Evolutionary conservation across 2,329 filamentous ascomycete genomes (phyloP), one percentile per base, ranked within the genome.

Genomic region (Coleophoma eucalyptorum): DNA sequence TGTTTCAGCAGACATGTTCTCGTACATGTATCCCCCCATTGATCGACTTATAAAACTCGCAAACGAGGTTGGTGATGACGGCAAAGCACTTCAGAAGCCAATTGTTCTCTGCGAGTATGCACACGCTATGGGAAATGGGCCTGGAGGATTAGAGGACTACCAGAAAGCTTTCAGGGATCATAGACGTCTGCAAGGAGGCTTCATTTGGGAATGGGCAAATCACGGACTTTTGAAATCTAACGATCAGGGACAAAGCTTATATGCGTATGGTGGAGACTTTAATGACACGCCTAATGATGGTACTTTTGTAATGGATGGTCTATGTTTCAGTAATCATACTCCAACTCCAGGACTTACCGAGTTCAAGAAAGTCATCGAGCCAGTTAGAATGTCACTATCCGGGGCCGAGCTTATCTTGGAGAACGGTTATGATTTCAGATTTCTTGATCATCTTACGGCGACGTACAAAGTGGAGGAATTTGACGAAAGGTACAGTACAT

Each of bases 71-170:
- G 74, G 72, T 1, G 71, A 75, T 35, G 63, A 63, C 1, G 66
- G 74, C 53, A 69, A 75, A 6, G 18, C 49, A 6, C 59, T 54
- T 43, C 45, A 58, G 3, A 81, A 87, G 66, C 83, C 83, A 0
- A 67, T 87, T 1, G 69, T 87, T 1, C 72, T 81, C 3, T 81
- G 77, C 59, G 79, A 83, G 55, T 81, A 79, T 53, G 76, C 66
- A 0, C 78, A 81, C 59, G 84, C 87, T 1, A 89, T 90, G 86
- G 87, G 87, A 5, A 90, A 89, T 58, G 86, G 85, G 0, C 87
- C 87, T 0, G 86, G 87, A 1, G 80, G 79, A 33, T 72, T 90
- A 11, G 77, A 85, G 53, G 86, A 89, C 53, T 90, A 90, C 53
- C 73, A 86, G 45, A 72, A 83, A 38, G 74, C 77, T 0, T 90